Evolutionary conservation across 2,329 filamentous ascomycete species (phyloP).

Genomic region (Bipolaris cookei): DNA sequence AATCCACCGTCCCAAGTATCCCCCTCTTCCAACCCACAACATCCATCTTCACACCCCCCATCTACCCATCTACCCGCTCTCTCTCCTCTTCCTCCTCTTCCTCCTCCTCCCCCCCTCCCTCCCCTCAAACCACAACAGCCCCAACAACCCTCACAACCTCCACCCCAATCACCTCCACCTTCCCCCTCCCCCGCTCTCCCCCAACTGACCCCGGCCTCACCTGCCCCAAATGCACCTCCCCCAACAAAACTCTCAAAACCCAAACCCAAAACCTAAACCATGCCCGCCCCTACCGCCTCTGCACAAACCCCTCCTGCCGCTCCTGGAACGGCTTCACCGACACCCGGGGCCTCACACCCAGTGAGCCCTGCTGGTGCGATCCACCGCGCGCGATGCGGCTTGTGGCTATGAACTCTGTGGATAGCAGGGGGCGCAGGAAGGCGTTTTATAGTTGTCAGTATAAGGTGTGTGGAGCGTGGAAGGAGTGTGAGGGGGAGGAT

Average conservation of each 20-base stretch:
- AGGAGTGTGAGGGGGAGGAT: background rate
- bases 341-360: background rate
- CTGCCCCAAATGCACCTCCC: background rate
- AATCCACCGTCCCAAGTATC: background rate
- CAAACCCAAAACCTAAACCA: no score
- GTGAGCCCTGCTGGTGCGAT: background rate
- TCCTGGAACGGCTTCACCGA: slow-evolving; percentile 11
- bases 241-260: background rate
- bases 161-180: background rate
- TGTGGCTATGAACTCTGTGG: background rate
- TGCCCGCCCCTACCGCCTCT: background rate
- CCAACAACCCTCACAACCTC: background rate
- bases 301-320: background rate
- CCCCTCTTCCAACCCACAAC: no score
- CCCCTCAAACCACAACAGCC: no score
- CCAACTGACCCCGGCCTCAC: background rate
- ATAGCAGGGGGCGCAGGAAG: background rate
- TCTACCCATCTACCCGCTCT: background rate
- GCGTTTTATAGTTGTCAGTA: slow-evolving; percentile 13
- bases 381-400: background rate
- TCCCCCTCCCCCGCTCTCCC: background rate
- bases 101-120: background rate
- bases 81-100: background rate
- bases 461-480: slow-evolving; percentile 7
- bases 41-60: no score